Percentiles rank a stretch among this genome's conserved stretches.
Evolutionary conservation across 2,329 filamentous ascomycete species (phyloP).

Genomic region (Phyllosticta ampelicida): DNA sequence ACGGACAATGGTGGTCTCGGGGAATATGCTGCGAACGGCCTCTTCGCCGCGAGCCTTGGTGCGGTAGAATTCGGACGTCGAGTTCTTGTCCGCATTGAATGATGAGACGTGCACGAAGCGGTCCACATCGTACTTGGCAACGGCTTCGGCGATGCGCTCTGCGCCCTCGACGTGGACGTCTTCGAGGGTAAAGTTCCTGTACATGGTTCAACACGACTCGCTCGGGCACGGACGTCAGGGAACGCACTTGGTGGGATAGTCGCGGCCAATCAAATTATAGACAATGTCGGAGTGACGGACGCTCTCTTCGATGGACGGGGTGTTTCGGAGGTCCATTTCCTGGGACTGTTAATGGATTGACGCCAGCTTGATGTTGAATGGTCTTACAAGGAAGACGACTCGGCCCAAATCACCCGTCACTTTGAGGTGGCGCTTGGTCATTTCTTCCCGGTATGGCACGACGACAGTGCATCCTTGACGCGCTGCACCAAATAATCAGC

Average conservation of each 20-base stretch:
- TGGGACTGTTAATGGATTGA: conserved; percentile 24
- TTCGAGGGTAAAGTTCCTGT: conserved; percentile 80
- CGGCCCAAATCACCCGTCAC: conserved; percentile 88
- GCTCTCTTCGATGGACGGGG: conserved; percentile 87
- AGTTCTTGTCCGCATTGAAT: conserved; percentile 74
- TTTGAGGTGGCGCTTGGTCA: conserved; percentile 94
- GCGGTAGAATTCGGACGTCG: conserved; percentile 76
- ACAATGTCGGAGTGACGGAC: conserved; percentile 96
- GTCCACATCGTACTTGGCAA: conserved; percentile 96
- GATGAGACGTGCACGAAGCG: conserved; percentile 95
- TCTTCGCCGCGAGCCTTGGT: conserved; percentile 83
- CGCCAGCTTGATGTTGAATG: background rate
- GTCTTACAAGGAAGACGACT: conserved; percentile 67
- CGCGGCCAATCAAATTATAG: conserved; percentile 88
- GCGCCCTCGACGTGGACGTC: conserved; percentile 91
- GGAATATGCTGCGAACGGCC: conserved; percentile 78
- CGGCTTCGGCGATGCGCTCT: conserved; percentile 84
- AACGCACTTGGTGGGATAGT: conserved; percentile 86
- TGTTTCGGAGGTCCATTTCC: conserved; percentile 95
- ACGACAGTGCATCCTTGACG: conserved; percentile 90
- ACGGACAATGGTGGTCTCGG: conserved; percentile 92
- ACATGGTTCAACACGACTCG: background rate
- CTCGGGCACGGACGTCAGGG: background rate
- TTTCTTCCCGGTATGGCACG: conserved; percentile 90
- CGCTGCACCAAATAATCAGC: conserved; percentile 46